Conservation (phyloP, 2,329 filamentous ascomycete species). For the Lasiodiplodia hormozganensis region DNA sequence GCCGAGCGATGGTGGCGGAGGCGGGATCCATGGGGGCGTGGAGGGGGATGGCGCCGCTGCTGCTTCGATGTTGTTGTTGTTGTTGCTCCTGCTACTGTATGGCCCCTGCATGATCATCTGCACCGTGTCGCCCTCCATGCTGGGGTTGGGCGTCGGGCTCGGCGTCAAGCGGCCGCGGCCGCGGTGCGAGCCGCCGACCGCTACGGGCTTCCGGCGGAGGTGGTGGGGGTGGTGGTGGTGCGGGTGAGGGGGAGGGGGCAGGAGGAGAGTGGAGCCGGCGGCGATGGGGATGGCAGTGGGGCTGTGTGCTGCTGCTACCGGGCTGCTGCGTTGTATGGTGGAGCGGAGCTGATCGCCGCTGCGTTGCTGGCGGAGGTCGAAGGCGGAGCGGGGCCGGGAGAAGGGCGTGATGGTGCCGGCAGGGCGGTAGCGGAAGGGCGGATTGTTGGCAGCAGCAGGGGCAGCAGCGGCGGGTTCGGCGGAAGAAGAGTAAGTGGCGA, state of each 20-base stretch:
- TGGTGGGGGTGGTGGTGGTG: slow-evolving; percentile 31
- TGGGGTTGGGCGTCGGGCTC: slow-evolving; percentile 7
- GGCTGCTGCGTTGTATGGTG: background rate
- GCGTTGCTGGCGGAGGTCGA: slow-evolving; percentile 38
- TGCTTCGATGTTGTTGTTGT: background rate
- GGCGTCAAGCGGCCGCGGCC: background rate
- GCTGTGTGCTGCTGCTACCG: background rate
- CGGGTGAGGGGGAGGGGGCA: slow-evolving; percentile 17
- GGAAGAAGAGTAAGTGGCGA: background rate
- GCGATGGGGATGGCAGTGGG: background rate
- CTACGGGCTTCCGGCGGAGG: slow-evolving; percentile 30
- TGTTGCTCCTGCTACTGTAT: too few relatives aligned
- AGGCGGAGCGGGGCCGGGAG: slow-evolving; percentile 39
- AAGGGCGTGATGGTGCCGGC: slow-evolving; percentile 19
- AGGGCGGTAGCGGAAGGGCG: slow-evolving; percentile 16
- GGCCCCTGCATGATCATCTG: slow-evolving; percentile 28
- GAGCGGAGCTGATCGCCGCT: slow-evolving; percentile 17
- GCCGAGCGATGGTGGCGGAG: background rate
- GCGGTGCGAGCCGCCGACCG: background rate
- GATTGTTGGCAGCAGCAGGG: background rate
- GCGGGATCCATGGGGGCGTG: slow-evolving; percentile 1
- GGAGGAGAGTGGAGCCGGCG: background rate
- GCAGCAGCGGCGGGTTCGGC: background rate
- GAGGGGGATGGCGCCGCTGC: background rate
- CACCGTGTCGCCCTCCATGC: slow-evolving; percentile 30